Evolutionary conservation across 139 green algal genomes (phyloP), one percentile per base, ranked within the genome.

Genomic region (Monoraphidium neglectum): DNA sequence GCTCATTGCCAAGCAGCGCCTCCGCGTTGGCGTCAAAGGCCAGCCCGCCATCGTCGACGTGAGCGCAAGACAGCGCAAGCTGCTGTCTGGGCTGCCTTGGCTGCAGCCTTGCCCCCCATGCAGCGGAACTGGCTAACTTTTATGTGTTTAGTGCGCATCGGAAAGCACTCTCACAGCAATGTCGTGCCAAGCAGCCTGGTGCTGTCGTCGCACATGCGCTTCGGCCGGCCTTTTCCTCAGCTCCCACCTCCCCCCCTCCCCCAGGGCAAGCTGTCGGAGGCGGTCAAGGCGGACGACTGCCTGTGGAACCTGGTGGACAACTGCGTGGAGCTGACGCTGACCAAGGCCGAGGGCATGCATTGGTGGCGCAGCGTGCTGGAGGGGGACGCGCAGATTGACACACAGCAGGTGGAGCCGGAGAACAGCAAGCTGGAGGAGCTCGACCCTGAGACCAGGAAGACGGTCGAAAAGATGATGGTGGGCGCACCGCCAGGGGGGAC

Each of bases 391-490:
- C 86, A 89, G 51, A 98, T 99, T 70, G 87, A 99, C 84, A 93
- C 87, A 13, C 88, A 95, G 72, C 95, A 94, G 80, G 89, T 98
- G 71, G 92, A 98, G 83, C 96, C 96, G 0, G 96, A 99, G 80
- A 97, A 94, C 79, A 93, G 79, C 86, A 97, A 98, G 86, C 88
- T 99, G 38, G 59, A 28, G 10, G 96, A 99, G 73, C 85, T 99
- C 59, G 96, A 99, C 73, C 74, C 83, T 1, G 95, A 99, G 71
- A 99, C 95, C 47, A 81, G 96, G 3, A 76, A 89, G 32, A 98
- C 94, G 0, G 94, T 98, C 63, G 94, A 98, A 83, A 98, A 98
- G 81, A 94, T 95, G 90, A 94, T 94, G 87, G 86, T 91, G 70
- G 59, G 76, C 5, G 38, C n/a, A n/a, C n/a, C n/a, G n/a, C n/a